These are phyloP conservation scores for Ogataea corticis DNA, from an alignment of 805 yeast species.

Conservation along the genomic window DNA sequence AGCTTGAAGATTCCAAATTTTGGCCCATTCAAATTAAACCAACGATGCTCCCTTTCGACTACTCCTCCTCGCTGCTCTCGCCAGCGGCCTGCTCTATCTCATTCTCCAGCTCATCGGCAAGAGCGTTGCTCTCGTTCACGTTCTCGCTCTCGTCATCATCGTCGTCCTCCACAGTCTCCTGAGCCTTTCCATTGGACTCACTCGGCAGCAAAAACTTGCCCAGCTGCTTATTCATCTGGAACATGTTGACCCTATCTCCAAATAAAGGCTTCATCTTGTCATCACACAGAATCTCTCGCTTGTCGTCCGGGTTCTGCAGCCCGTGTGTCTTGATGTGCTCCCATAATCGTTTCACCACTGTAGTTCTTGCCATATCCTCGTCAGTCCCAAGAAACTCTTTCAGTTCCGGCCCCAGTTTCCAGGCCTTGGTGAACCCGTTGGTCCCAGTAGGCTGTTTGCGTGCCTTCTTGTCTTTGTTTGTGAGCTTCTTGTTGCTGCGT, in stretches of 20 bases:
- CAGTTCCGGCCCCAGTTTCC: slow-evolving; percentile 52
- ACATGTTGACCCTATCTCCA: slow-evolving; percentile 60
- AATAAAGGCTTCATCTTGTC: slow-evolving; percentile 56
- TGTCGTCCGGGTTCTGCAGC: slow-evolving; percentile 67
- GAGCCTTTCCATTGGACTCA: slow-evolving; percentile 3
- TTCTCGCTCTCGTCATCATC: slow-evolving; percentile 6
- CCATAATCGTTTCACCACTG: slow-evolving; percentile 72
- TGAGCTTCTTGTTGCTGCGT: slow-evolving; percentile 5
- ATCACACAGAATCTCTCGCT: slow-evolving; percentile 65
- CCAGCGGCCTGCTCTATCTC: slow-evolving; percentile 6
- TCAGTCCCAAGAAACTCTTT: slow-evolving; percentile 46
- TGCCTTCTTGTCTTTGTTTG: slow-evolving; percentile 9
- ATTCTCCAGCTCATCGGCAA: slow-evolving; percentile 3
- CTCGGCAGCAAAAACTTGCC: slow-evolving; percentile 48
- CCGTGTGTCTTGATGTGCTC: slow-evolving; percentile 60
- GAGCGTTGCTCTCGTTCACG: slow-evolving; percentile 4
- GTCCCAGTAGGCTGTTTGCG: slow-evolving; percentile 33
- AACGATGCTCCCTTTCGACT: not conserved
- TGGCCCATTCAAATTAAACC: not conserved
- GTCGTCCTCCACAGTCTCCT: slow-evolving; percentile 2
- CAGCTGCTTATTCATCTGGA: slow-evolving; percentile 57
- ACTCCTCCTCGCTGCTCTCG: slow-evolving; percentile 14
- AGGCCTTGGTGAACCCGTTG: slow-evolving; percentile 42
- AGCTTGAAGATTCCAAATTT: not conserved
- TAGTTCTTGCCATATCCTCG: slow-evolving; percentile 57